Conservation (phyloP, 2,329 filamentous ascomycete genomes). For the Colletotrichum agaves region DNA sequence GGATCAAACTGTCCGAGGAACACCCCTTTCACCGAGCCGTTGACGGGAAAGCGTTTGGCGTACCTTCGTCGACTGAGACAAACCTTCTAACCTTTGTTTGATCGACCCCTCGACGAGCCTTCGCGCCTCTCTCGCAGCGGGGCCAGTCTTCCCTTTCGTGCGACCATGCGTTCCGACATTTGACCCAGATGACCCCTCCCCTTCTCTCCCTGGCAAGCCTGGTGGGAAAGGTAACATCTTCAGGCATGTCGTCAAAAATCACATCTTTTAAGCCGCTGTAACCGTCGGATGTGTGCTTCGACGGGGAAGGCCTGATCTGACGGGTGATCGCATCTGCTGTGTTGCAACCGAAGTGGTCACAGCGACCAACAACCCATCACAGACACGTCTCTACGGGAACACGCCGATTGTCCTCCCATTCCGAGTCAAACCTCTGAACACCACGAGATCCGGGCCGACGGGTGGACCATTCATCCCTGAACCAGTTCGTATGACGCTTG, state of each 20-base stretch:
- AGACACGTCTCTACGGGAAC: too few species aligned
- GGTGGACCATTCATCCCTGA: too few species aligned
- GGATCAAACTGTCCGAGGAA: neutral
- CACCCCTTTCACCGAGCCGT: neutral
- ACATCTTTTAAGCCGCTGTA: neutral
- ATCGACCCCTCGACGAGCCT: too few species aligned
- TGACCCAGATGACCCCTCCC: neutral
- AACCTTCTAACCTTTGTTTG: too few species aligned
- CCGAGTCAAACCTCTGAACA: neutral
- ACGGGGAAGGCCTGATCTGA: neutral
- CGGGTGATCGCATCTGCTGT: neutral
- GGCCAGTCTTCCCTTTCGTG: neutral
- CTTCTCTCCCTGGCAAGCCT: neutral
- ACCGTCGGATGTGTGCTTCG: neutral
- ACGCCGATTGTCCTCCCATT: neutral
- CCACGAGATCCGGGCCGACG: neutral
- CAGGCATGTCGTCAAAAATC: neutral
- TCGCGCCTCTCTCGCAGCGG: neutral
- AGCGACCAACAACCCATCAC: neutral
- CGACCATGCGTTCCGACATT: neutral
- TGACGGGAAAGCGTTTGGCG: neutral
- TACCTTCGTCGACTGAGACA: neutral
- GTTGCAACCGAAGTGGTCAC: neutral
- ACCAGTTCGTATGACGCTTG: too few species aligned
- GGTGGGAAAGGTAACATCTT: neutral